Evolutionary conservation across 176 grass and related monocot species (phyloP), one percentile per base, ranked within the genome.

Genomic region (Juncus inflexus): DNA sequence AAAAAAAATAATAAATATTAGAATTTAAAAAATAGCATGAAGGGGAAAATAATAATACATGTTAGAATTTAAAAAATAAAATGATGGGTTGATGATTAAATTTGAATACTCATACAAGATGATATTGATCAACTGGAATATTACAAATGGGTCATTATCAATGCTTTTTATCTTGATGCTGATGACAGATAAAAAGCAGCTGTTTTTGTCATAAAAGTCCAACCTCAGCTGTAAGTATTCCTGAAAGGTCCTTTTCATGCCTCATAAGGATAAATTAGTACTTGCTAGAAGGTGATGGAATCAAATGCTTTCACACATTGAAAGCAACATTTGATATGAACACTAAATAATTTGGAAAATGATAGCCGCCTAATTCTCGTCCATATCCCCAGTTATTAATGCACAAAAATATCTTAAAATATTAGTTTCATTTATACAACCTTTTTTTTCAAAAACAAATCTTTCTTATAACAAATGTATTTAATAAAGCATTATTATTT

Each of bases 281-380:
- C 70, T 55, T 55, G 52, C 74, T 69, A 66, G 62, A 1, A 61
- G 42, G 63, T 38, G 61, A 67, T 45, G 66, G 83, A 38, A 90
- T 83, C 83, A 42, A 63, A 59, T 74, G 67, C 75, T 62, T 83
- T 70, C 76, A 77, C 83, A 65, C 76, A 12, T 3, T 1, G 14
- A 75, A 14, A 66, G 55, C 50, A 69, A 74, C 65, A 35, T 60
- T 40, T 16, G 19, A 28, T 28, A 28, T 28, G 19, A 28, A 28
- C 19, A 28, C 19, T 28, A 28, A 28, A 28, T 28, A 28, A 13
- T 15, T 0, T 37, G 3, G 1, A 13, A 78, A 73, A 74, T 72
- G 74, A 73, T 12, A 8, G 19, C 19, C 49, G 9, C 7, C 12
- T 52, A 8, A 52, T 52, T 52, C 12, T 12, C 2, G 12, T 52